Percentiles rank a stretch among this genome's conserved stretches.
Conservation (phyloP, 495 filamentous ascomycete genomes). For the Echria macrotheca region DNA sequence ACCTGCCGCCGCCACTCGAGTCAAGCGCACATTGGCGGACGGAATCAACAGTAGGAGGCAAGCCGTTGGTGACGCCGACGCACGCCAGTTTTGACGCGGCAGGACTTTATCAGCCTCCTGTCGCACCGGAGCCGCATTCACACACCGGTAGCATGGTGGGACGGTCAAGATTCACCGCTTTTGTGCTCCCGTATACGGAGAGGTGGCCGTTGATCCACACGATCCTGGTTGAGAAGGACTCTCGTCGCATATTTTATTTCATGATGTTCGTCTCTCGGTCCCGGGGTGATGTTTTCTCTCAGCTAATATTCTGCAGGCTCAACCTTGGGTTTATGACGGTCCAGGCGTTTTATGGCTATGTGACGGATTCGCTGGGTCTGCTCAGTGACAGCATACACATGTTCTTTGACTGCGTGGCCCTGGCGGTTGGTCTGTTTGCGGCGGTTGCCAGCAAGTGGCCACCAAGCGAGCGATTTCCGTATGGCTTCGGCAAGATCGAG, state of each 20-base stretch:
- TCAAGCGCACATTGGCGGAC: slow-evolving; percentile 24
- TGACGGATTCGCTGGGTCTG: slow-evolving; percentile 87
- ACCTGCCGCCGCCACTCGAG: slow-evolving; percentile 28
- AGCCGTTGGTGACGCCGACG: slow-evolving; percentile 26
- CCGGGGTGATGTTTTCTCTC: not conserved
- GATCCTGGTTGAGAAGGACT: slow-evolving; percentile 87
- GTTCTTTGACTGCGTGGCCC: slow-evolving; percentile 96
- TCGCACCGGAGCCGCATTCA: slow-evolving; percentile 13
- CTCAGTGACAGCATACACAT: slow-evolving; percentile 98
- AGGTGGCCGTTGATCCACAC: slow-evolving; percentile 73
- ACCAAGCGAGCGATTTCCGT: slow-evolving; percentile 78
- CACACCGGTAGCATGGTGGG: slow-evolving; percentile 27
- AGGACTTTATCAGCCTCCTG: slow-evolving; percentile 24
- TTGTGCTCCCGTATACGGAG: slow-evolving; percentile 59
- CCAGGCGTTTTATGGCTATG: slow-evolving; percentile 87
- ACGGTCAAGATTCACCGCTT: slow-evolving; percentile 56
- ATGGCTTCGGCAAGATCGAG: slow-evolving; percentile 95
- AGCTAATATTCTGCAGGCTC: slow-evolving; percentile 49
- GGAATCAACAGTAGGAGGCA: slow-evolving; percentile 29
- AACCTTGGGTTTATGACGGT: slow-evolving; percentile 95
- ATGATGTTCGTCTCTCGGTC: slow-evolving; percentile 58
- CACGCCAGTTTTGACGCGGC: slow-evolving; percentile 20
- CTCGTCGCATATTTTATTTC: slow-evolving; percentile 94
- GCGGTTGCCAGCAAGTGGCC: slow-evolving; percentile 98
- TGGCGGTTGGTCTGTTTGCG: slow-evolving; percentile 88